phyloP scores from a whole-genome alignment of 495 filamentous ascomycete genomes.

The Immersiella caudata region DNA sequence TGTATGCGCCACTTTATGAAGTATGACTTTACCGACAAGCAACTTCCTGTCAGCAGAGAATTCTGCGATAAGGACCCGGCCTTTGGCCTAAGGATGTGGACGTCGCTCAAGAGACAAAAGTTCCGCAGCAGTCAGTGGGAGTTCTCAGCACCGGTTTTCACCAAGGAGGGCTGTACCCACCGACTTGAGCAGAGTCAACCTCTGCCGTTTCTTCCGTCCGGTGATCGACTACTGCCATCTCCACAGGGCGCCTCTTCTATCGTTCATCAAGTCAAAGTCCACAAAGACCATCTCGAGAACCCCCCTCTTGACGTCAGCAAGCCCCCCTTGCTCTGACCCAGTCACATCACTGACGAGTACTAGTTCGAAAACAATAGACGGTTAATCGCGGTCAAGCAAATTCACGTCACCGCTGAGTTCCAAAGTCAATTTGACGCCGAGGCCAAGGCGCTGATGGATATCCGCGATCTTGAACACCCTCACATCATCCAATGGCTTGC shows the following conservation, averaged over 20 bases:
- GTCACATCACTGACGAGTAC: neutral
- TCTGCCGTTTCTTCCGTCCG: neutral
- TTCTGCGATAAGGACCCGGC: neutral
- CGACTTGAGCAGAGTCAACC: neutral
- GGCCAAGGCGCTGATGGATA: neutral
- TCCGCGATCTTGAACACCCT: neutral
- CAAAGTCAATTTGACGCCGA: neutral
- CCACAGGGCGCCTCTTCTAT: neutral
- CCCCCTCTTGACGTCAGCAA: neutral
- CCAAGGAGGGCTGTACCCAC: neutral
- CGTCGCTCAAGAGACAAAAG: neutral
- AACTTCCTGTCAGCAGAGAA: neutral
- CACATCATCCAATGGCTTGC: neutral
- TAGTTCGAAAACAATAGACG: too few relatives aligned
- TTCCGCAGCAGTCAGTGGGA: neutral
- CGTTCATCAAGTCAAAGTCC: neutral
- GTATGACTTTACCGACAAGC: neutral
- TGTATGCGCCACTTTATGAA: neutral
- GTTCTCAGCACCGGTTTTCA: neutral
- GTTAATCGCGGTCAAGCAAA: neutral
- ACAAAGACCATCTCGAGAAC: neutral
- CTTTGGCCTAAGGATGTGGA: neutral
- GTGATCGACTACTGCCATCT: neutral
- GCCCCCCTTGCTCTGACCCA: neutral
- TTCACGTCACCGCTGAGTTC: neutral